phyloP scores from a whole-genome alignment of 2,329 filamentous ascomycete species.

The Drechslerella stenobrocha region DNA sequence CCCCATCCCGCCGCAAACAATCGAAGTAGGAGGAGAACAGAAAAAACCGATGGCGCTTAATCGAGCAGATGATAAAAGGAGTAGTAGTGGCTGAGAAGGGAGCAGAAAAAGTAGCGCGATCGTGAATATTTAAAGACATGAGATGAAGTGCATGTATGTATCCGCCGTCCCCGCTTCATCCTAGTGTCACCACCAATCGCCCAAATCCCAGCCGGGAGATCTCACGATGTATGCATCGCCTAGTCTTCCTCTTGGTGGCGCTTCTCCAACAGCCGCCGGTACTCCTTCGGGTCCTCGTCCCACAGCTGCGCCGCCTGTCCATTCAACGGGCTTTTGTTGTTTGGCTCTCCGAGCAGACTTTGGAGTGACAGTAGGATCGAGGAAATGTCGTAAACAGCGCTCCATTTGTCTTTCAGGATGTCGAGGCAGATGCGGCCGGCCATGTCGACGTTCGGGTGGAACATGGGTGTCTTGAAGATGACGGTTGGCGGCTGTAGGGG shows the following conservation, averaged over 20 bases:
- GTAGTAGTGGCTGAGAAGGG: neutral
- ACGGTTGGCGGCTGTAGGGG: conserved; percentile 89
- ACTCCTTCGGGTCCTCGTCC: conserved; percentile 84
- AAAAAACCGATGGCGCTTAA: conserved; percentile 31
- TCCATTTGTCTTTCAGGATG: conserved; percentile 97
- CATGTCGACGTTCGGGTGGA: conserved; percentile 98
- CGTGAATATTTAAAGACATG: neutral
- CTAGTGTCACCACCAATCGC: no score
- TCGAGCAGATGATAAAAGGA: conserved; percentile 26
- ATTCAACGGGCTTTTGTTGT: conserved; percentile 94
- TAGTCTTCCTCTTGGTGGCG: conserved; percentile 63
- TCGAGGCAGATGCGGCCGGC: conserved; percentile 95
- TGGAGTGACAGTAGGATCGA: conserved; percentile 91
- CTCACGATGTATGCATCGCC: neutral
- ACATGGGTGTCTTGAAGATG: conserved; percentile 97
- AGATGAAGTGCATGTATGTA: no score
- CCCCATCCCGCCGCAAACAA: neutral
- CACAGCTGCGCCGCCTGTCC: conserved; percentile 94
- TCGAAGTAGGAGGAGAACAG: neutral
- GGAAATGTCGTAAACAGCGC: conserved; percentile 93
- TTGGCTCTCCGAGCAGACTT: conserved; percentile 92
- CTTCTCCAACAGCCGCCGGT: conserved; percentile 73
- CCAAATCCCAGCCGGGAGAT: neutral
- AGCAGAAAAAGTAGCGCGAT: neutral
- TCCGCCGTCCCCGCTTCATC: no score